phyloP scores from a whole-genome alignment of 140 eudicot genomes.

The Eryngium alpinum region DNA sequence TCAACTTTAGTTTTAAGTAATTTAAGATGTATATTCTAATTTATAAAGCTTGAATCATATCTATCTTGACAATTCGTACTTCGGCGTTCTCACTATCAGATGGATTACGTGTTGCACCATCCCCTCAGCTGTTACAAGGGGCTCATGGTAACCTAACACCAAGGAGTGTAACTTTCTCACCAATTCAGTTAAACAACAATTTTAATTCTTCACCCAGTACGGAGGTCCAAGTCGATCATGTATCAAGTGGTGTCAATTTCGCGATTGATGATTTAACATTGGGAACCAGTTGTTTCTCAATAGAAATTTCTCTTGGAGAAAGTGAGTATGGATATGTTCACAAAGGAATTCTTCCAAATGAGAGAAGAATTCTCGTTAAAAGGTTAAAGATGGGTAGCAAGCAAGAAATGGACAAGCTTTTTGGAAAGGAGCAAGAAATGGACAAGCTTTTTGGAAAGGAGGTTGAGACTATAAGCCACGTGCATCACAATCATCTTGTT shows the following conservation, averaged over 20 bases:
- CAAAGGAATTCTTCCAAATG: slow-evolving; percentile 49
- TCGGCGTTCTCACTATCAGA: background rate
- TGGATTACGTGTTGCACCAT: background rate
- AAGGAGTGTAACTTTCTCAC: background rate
- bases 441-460: slow-evolving; percentile 49
- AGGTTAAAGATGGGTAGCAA: slow-evolving; percentile 42
- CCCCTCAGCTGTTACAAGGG: background rate
- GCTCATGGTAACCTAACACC: background rate
- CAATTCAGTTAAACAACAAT: background rate
- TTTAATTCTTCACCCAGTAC: background rate
- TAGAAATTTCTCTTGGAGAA: slow-evolving; percentile 45
- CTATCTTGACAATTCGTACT: background rate
- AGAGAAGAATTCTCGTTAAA: slow-evolving; percentile 45
- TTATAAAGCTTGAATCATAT: background rate
- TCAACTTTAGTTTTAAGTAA: background rate
- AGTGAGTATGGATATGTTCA: slow-evolving; percentile 61
- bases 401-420: slow-evolving; percentile 46
- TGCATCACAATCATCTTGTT: slow-evolving; percentile 60
- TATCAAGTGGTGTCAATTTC: slow-evolving; percentile 24
- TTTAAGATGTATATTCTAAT: background rate
- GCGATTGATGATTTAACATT: slow-evolving; percentile 39
- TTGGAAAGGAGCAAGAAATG: no score
- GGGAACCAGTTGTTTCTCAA: slow-evolving; percentile 47
- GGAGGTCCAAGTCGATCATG: background rate
- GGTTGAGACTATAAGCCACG: slow-evolving; percentile 54